These are phyloP conservation scores for Microdochium paspali DNA, from an alignment of 2,329 filamentous ascomycete species.

Conservation along the genomic window DNA sequence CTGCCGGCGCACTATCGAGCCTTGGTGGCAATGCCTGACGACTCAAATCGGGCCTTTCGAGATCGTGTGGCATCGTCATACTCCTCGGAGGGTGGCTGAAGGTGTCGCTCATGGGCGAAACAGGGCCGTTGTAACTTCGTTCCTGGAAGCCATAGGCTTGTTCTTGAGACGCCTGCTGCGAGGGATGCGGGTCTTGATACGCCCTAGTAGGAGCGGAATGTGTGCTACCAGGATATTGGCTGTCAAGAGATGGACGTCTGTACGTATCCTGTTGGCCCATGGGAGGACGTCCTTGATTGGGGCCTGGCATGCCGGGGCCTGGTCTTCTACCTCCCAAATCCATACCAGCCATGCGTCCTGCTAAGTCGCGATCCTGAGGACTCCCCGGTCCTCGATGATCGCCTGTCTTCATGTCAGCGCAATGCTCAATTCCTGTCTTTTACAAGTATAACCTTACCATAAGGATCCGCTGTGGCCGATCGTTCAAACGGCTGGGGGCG, in stretches of 20 bases:
- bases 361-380: slow-evolving; percentile 25
- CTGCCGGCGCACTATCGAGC: slow-evolving; percentile 35
- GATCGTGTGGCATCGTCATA: slow-evolving; percentile 50
- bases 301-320: slow-evolving; percentile 9
- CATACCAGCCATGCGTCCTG: slow-evolving; percentile 31
- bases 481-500: slow-evolving; percentile 29
- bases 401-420: slow-evolving; percentile 2
- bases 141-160: slow-evolving; percentile 27
- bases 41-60: slow-evolving; percentile 26
- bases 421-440: not conserved
- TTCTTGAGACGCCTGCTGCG: slow-evolving; percentile 19
- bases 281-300: not conserved
- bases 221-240: slow-evolving; percentile 17
- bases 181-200: slow-evolving; percentile 25
- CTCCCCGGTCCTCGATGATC: slow-evolving; percentile 11
- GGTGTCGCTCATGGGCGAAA: slow-evolving; percentile 25
- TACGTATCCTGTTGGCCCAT: slow-evolving; percentile 17
- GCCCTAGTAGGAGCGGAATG: slow-evolving; percentile 19
- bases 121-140: slow-evolving; percentile 24
- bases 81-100: slow-evolving; percentile 47
- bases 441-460: slow-evolving; percentile 10
- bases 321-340: slow-evolving; percentile 17
- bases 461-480: slow-evolving; percentile 24
- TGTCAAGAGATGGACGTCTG: slow-evolving; percentile 23
- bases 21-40: slow-evolving; percentile 23